Percentiles rank a stretch among this genome's conserved stretches.
Evolutionary conservation across 768 basidiomycete species (phyloP).

Genomic region (Suillus sp.): DNA sequence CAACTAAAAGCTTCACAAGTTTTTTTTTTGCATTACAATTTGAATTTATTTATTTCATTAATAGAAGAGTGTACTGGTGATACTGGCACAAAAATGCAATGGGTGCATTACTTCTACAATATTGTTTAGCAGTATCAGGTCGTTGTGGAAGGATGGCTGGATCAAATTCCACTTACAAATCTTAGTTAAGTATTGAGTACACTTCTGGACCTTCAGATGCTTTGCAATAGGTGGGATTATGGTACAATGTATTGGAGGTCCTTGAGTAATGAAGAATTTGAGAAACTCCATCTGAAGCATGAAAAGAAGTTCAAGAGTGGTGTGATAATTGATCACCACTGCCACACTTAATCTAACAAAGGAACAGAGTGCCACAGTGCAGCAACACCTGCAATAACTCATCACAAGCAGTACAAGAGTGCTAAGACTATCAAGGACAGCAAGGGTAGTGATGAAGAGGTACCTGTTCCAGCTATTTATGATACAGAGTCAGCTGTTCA

Average conservation of each 20-base stretch:
- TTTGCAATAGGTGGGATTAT: neutral
- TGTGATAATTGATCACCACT: neutral
- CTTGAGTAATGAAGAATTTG: neutral
- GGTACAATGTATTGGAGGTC: neutral
- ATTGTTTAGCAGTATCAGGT: neutral
- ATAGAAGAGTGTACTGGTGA: constrained; percentile 1
- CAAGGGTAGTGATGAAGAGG: neutral
- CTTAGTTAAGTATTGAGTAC: neutral
- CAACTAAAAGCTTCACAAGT: neutral
- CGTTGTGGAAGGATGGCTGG: neutral
- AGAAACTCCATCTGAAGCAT: neutral
- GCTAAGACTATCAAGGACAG: neutral
- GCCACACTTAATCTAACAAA: neutral
- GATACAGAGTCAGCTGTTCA: neutral
- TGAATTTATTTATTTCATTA: neutral
- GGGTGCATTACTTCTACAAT: constrained; percentile 4
- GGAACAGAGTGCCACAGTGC: neutral
- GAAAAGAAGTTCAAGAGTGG: neutral
- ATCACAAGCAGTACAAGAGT: neutral
- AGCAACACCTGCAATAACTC: neutral
- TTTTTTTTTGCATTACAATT: neutral
- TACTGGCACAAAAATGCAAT: constrained; percentile 8
- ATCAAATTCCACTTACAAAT: neutral
- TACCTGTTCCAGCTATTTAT: neutral
- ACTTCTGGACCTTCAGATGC: neutral